phyloP scores from a whole-genome alignment of 2,329 filamentous ascomycete genomes.

The Ophiosphaerella korrae region DNA sequence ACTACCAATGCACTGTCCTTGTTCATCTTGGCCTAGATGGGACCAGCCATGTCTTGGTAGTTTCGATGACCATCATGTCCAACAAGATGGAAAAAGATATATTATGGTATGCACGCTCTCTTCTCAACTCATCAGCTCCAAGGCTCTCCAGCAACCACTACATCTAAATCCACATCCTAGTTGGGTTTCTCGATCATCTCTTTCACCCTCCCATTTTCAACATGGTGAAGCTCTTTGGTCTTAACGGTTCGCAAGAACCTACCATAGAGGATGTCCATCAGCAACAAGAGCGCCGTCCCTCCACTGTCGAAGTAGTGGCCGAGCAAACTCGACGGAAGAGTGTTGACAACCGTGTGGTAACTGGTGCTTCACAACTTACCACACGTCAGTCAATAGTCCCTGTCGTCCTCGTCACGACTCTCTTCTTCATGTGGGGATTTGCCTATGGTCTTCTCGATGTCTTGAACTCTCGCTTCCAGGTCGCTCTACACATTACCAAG shows the following conservation, averaged over 20 bases:
- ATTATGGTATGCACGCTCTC: constrained; percentile 17
- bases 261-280: constrained; percentile 42
- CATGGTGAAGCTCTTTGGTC: constrained; percentile 37
- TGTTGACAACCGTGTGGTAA: constrained; percentile 42
- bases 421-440: constrained; percentile 61
- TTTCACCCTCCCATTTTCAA: constrained; percentile 9
- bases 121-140: constrained; percentile 24
- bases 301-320: constrained; percentile 40
- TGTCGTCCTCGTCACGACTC: constrained; percentile 52
- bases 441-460: constrained; percentile 54
- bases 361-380: constrained; percentile 48
- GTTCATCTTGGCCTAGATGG: constrained; percentile 28
- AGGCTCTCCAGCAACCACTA: constrained; percentile 17
- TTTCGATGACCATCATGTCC: constrained; percentile 10
- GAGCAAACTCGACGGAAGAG: constrained; percentile 40
- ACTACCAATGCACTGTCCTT: constrained; percentile 5
- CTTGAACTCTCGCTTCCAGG: constrained; percentile 53
- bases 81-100: constrained; percentile 24
- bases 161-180: neutral
- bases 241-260: constrained; percentile 37
- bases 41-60: constrained; percentile 22
- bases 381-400: constrained; percentile 56
- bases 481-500: constrained; percentile 51
- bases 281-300: constrained; percentile 45
- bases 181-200: neutral